These are phyloP conservation scores for Pseudopithomyces chartarum DNA, from an alignment of 2,329 filamentous ascomycete genomes.

Conservation along the genomic window DNA sequence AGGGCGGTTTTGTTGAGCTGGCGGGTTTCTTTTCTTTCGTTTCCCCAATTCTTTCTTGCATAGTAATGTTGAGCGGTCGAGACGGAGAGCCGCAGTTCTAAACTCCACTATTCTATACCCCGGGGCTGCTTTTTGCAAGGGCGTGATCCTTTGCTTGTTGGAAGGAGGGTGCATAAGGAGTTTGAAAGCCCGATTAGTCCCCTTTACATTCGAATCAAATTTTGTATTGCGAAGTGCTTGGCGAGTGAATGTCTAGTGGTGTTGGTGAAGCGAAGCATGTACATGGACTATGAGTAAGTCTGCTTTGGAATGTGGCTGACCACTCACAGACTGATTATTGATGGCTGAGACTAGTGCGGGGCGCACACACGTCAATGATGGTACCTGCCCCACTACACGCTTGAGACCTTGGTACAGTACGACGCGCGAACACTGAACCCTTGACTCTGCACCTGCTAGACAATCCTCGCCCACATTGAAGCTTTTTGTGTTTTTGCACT, in stretches of 20 bases:
- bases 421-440: neutral
- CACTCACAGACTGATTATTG: neutral
- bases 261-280: too few relatives aligned
- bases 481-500: too few relatives aligned
- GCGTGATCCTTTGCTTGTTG: conserved; percentile 1
- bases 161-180: neutral
- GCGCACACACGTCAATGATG: conserved; percentile 24
- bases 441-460: neutral
- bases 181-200: conserved; percentile 6
- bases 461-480: neutral
- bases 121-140: conserved; percentile 5
- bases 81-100: neutral
- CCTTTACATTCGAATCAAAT: neutral
- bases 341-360: conserved; percentile 20
- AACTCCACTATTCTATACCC: conserved; percentile 2
- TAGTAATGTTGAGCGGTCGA: neutral
- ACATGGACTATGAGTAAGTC: too few relatives aligned
- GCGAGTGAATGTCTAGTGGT: too few relatives aligned
- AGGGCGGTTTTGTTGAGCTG: neutral
- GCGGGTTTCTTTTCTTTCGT: neutral
- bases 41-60: neutral
- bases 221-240: neutral
- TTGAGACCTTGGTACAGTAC: conserved; percentile 3
- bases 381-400: conserved; percentile 10
- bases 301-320: neutral